phyloP scores from a whole-genome alignment of 2,329 filamentous ascomycete species.

The Colletotrichum musicola region DNA sequence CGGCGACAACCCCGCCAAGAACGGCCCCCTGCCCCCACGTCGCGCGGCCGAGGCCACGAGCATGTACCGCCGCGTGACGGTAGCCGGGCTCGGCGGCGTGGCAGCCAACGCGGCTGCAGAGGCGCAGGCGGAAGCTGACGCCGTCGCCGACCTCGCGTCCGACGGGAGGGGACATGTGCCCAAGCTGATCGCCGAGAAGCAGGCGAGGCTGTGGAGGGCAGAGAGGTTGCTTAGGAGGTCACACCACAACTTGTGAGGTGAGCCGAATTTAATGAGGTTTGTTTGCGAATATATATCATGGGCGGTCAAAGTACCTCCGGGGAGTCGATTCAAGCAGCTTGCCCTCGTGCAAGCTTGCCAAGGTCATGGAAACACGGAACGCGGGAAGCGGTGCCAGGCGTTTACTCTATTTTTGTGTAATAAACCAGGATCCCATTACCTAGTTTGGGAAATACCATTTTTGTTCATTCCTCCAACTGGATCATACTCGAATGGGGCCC shows the following conservation, averaged over 20 bases:
- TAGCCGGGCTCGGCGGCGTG: background rate
- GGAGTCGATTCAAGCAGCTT: too few relatives aligned
- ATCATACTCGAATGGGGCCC: too few relatives aligned
- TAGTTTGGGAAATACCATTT: constrained; percentile 25
- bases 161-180: constrained; percentile 36
- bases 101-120: constrained; percentile 37
- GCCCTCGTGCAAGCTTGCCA: background rate
- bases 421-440: background rate
- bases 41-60: constrained; percentile 31
- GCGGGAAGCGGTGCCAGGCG: constrained; percentile 11
- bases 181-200: constrained; percentile 50
- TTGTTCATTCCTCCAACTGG: background rate
- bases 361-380: constrained; percentile 3
- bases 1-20: background rate
- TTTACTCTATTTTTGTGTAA: background rate
- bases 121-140: constrained; percentile 43
- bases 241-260: background rate
- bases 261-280: background rate
- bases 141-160: constrained; percentile 40
- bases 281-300: background rate
- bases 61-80: constrained; percentile 34
- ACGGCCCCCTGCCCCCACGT: constrained; percentile 29
- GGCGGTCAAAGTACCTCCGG: background rate
- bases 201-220: constrained; percentile 56
- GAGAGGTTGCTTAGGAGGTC: constrained; percentile 49